A percentile compares a stretch with the other conserved stretches of the same genome.
These are phyloP conservation scores for Larix sibirica DNA, from an alignment of 83 land plant genomes.

Conservation along the genomic window DNA sequence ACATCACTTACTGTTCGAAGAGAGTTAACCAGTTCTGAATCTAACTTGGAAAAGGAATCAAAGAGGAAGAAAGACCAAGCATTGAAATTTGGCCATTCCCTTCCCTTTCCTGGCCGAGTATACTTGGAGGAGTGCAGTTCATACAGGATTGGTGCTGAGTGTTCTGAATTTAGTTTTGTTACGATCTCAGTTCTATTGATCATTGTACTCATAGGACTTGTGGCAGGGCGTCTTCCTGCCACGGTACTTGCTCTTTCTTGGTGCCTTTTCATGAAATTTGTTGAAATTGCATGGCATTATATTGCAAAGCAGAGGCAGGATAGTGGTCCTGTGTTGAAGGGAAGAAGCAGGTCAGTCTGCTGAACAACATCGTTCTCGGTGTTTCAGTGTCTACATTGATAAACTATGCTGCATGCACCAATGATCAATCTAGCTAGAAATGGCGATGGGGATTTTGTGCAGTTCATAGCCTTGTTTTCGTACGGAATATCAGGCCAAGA, in stretches of 20 bases:
- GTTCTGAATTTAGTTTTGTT: background rate
- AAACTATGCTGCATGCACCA: no score
- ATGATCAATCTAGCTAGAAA: no score
- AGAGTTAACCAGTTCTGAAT: background rate
- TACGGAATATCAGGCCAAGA: no score
- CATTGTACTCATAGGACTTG: constrained; percentile 9
- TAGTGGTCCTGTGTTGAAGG: no score
- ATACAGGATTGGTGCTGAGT: background rate
- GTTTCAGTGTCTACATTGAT: no score
- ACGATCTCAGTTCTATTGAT: constrained; percentile 2
- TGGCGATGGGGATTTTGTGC: no score
- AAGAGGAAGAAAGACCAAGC: background rate
- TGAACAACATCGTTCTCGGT: no score
- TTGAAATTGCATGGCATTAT: background rate
- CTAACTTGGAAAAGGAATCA: background rate
- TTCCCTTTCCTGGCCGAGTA: background rate
- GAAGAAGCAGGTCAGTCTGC: no score
- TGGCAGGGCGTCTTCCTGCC: constrained; percentile 11
- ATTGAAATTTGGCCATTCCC: background rate
- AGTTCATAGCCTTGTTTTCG: no score
- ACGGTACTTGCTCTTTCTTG: background rate
- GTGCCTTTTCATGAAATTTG: background rate
- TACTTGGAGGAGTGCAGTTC: background rate
- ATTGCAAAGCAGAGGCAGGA: background rate
- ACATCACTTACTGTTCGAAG: no score